Conservation (phyloP, 805 yeast species). For the Candida suzukii region DNA sequence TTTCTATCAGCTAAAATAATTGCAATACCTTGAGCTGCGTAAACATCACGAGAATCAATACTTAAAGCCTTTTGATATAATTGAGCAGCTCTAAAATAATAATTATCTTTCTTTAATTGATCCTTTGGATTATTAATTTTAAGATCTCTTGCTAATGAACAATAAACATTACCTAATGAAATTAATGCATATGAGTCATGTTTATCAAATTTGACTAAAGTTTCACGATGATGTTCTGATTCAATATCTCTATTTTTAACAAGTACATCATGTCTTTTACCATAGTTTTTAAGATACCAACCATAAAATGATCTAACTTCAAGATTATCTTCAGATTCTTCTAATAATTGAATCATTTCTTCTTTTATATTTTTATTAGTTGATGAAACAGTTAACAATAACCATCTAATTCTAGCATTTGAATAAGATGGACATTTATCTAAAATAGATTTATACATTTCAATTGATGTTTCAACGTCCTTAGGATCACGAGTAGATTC, state of each 20-base stretch:
- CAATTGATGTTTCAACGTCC: slow-evolving; percentile 21
- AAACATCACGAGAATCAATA: slow-evolving; percentile 77
- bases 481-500: slow-evolving; percentile 24
- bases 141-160: slow-evolving; percentile 71
- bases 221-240: slow-evolving; percentile 75
- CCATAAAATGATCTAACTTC: slow-evolving; percentile 89
- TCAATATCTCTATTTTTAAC: slow-evolving; percentile 51
- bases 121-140: slow-evolving; percentile 42
- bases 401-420: slow-evolving; percentile 66
- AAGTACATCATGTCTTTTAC: slow-evolving; percentile 41
- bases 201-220: slow-evolving; percentile 72
- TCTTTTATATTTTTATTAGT: slow-evolving; percentile 41
- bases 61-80: slow-evolving; percentile 82
- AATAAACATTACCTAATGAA: slow-evolving; percentile 84
- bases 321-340: slow-evolving; percentile 49
- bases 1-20: slow-evolving; percentile 84
- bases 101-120: slow-evolving; percentile 53
- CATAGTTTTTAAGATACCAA: slow-evolving; percentile 70
- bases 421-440: slow-evolving; percentile 59
- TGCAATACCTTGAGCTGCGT: slow-evolving; percentile 97
- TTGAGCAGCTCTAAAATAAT: slow-evolving; percentile 87
- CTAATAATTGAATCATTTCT: slow-evolving; percentile 50
- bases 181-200: slow-evolving; percentile 88
- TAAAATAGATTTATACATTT: slow-evolving; percentile 50
- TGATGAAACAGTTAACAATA: slow-evolving; percentile 52